phyloP scores from a whole-genome alignment of 805 yeast genomes.

The Sungouiozyma ichnusensis region DNA sequence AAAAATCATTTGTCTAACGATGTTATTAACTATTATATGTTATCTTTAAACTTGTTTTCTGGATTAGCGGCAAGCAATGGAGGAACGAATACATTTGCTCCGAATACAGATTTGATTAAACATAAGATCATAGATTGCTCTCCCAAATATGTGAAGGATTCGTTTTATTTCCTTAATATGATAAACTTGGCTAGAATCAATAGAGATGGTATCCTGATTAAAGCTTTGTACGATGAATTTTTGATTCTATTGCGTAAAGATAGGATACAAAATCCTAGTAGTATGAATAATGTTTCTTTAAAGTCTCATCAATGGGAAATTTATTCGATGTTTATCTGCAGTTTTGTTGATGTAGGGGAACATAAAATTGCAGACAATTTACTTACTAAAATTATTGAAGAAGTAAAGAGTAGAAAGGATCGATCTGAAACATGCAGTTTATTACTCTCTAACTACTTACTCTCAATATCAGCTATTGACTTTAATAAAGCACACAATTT shows the following conservation, averaged over 20 bases:
- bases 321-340: slow-evolving; percentile 42
- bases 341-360: slow-evolving; percentile 43
- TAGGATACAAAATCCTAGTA: slow-evolving; percentile 1
- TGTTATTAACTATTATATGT: slow-evolving; percentile 36
- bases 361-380: slow-evolving; percentile 42
- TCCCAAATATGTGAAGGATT: slow-evolving; percentile 20
- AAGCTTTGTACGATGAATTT: slow-evolving; percentile 32
- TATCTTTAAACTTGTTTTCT: slow-evolving; percentile 36
- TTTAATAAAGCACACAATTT: slow-evolving; percentile 28
- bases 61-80: slow-evolving; percentile 25
- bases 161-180: slow-evolving; percentile 32
- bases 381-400: slow-evolving; percentile 43
- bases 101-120: slow-evolving; percentile 2
- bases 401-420: slow-evolving; percentile 19
- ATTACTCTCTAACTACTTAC: slow-evolving; percentile 36
- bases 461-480: slow-evolving; percentile 29
- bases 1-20: slow-evolving; percentile 35
- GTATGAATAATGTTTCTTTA: slow-evolving; percentile 10
- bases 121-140: slow-evolving; percentile 6
- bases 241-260: slow-evolving; percentile 11
- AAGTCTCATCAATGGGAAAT: slow-evolving; percentile 35
- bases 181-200: slow-evolving; percentile 32
- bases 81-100: slow-evolving; percentile 5
- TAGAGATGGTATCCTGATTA: slow-evolving; percentile 31
- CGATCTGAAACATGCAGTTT: slow-evolving; percentile 31